Evolutionary conservation across 2,329 filamentous ascomycete genomes (phyloP), one percentile per base, ranked within the genome.

Genomic region (Ilyonectria mors-panacis): DNA sequence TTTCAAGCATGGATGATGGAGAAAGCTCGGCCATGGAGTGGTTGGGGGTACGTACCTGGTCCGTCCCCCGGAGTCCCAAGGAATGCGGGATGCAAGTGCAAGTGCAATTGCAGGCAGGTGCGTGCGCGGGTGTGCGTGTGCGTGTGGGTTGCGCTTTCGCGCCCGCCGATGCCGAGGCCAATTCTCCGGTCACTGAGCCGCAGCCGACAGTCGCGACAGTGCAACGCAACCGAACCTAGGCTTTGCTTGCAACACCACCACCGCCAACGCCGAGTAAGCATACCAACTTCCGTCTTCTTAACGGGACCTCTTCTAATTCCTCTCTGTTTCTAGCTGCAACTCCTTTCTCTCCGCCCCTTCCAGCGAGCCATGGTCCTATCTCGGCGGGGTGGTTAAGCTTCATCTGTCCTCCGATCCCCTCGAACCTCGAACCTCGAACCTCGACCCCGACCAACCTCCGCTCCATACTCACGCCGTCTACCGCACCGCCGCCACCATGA

Each of bases 401-500:
- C 57, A 65, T 65, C 47, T 60, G 53, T 68, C 45, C 66, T 64
- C 60, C 44, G 44, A 53, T 57, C 60, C 30, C 33, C 33, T 51
- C 62, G 28, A 65, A 42, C 39, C 23, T 37, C 62, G 28, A 65
- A 42, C 39, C 23, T 37, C 26, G 28, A 65, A 42, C 39, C 30
- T 37, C 61, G 26, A 61, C 60, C 64, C 66, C 69, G 65, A 59
- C 53, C 60, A 54, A 37, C 48, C 45, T 45, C 42, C 62, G 28
- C 57, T n/a, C 15, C 54, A 54, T 47, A 9, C 30, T 33, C 42
- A 54, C 53, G 42, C 48, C 58, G 26, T 47, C 26, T 54, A 37
- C 44, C 60, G 53, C 23, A 59, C 30, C 59, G n/a, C 33, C 50
- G 42, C 47, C 66, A 66, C 62, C 12, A 81, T 81, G 79, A 71